Conservation (phyloP, 371 early-diverging fungal species). For the Saksenaea oblongispora region DNA sequence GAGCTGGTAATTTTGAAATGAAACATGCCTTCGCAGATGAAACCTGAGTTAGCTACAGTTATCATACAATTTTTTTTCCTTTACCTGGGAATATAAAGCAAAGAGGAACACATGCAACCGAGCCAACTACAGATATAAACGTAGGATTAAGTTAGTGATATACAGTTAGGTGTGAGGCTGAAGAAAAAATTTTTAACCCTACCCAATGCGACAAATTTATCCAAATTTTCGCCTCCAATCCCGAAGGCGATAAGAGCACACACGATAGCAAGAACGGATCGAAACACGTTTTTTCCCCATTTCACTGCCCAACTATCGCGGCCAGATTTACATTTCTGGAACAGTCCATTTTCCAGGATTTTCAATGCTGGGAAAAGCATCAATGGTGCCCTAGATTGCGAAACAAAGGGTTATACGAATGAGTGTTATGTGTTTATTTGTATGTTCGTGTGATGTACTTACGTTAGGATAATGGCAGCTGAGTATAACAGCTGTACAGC, state of each 20-base stretch:
- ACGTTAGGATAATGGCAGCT: slow-evolving; percentile 72
- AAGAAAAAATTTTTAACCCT: slow-evolving; percentile 22
- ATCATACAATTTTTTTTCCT: not conserved
- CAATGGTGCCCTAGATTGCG: slow-evolving; percentile 46
- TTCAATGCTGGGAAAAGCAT: slow-evolving; percentile 73
- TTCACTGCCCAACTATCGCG: slow-evolving; percentile 44
- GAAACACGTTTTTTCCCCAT: slow-evolving; percentile 66
- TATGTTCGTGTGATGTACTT: slow-evolving; percentile 10
- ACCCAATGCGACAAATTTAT: slow-evolving; percentile 69
- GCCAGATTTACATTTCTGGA: slow-evolving; percentile 40
- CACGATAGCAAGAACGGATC: slow-evolving; percentile 48
- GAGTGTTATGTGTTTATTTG: not conserved
- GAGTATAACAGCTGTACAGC: slow-evolving; percentile 71
- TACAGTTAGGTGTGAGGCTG: slow-evolving; percentile 6
- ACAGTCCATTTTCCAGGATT: slow-evolving; percentile 66
- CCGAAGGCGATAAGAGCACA: slow-evolving; percentile 60
- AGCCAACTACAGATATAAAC: slow-evolving; percentile 29
- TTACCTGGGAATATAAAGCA: slow-evolving; percentile 71
- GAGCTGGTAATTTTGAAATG: slow-evolving; percentile 54
- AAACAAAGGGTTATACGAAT: too few relatives aligned
- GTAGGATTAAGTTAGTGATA: not conserved
- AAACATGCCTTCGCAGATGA: slow-evolving; percentile 53
- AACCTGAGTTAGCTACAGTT: not conserved
- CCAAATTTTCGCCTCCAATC: slow-evolving; percentile 62
- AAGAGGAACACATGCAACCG: slow-evolving; percentile 53